phyloP scores from a whole-genome alignment of 176 grass and related monocot species.

The Cymbopogon citratus region DNA sequence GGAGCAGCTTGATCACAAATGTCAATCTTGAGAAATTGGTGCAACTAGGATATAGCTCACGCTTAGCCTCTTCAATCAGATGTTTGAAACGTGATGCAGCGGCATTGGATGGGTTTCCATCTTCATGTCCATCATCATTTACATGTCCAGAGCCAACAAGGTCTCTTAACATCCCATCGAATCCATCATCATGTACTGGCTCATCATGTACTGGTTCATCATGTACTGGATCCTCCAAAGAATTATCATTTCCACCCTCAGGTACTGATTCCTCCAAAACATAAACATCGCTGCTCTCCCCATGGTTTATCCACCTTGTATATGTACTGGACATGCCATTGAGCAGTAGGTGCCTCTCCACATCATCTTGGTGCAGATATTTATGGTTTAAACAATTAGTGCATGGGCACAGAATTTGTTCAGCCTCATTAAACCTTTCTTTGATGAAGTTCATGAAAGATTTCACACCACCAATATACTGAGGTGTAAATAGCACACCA shows the following conservation, averaged over 20 bases:
- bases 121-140: no score
- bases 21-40: neutral
- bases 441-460: neutral
- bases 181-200: neutral
- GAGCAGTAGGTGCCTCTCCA: neutral
- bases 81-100: no score
- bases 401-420: neutral
- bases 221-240: neutral
- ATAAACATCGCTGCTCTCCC: neutral
- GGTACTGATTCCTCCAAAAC: no score
- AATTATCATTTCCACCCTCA: neutral
- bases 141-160: neutral
- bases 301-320: neutral
- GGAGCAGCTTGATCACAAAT: neutral
- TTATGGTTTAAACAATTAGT: neutral
- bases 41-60: neutral
- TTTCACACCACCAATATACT: neutral
- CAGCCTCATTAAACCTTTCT: neutral
- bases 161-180: neutral
- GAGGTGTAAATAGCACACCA: neutral
- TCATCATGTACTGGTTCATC: neutral
- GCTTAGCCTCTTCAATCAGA: neutral
- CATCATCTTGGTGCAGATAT: neutral
- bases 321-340: neutral
- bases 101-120: no score